Conservation (phyloP, 2,329 filamentous ascomycete genomes). For the Cladorrhinum sp. region DNA sequence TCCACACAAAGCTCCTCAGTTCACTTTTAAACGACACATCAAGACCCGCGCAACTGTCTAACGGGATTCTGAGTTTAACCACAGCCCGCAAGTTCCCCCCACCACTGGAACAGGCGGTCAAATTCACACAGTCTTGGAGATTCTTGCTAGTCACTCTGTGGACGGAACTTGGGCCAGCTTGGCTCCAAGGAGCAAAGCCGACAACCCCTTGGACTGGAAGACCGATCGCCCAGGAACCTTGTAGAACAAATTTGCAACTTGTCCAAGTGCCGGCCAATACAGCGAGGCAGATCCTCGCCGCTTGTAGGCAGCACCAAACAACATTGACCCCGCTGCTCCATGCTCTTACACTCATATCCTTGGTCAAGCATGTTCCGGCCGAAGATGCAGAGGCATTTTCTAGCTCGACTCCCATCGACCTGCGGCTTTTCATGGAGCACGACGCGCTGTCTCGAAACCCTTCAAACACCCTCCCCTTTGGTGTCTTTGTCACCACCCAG, state of each 20-base stretch:
- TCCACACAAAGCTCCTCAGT: slow-evolving; percentile 47
- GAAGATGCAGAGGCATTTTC: slow-evolving; percentile 35
- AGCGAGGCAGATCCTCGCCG: slow-evolving; percentile 35
- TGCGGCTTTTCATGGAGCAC: slow-evolving; percentile 38
- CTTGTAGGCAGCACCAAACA: slow-evolving; percentile 39
- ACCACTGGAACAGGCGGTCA: slow-evolving; percentile 41
- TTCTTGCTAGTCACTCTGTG: slow-evolving; percentile 44
- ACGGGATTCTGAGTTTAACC: slow-evolving; percentile 34
- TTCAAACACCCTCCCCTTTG: slow-evolving; percentile 32
- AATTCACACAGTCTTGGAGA: slow-evolving; percentile 38
- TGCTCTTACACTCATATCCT: slow-evolving; percentile 41
- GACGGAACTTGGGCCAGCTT: slow-evolving; percentile 39
- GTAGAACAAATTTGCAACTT: slow-evolving; percentile 36
- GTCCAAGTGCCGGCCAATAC: slow-evolving; percentile 35
- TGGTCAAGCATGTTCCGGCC: slow-evolving; percentile 38
- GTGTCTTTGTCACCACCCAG: slow-evolving; percentile 40
- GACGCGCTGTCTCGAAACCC: slow-evolving; percentile 29
- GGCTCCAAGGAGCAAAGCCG: slow-evolving; percentile 31
- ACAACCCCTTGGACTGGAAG: slow-evolving; percentile 39
- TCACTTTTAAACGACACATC: slow-evolving; percentile 36
- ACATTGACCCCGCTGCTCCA: slow-evolving; percentile 52
- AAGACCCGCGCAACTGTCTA: slow-evolving; percentile 19
- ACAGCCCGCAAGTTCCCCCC: slow-evolving; percentile 32
- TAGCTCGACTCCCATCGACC: slow-evolving; percentile 43
- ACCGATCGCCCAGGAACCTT: slow-evolving; percentile 36